phyloP scores from a whole-genome alignment of 139 green algal genomes.

The Chloropicon primus region DNA sequence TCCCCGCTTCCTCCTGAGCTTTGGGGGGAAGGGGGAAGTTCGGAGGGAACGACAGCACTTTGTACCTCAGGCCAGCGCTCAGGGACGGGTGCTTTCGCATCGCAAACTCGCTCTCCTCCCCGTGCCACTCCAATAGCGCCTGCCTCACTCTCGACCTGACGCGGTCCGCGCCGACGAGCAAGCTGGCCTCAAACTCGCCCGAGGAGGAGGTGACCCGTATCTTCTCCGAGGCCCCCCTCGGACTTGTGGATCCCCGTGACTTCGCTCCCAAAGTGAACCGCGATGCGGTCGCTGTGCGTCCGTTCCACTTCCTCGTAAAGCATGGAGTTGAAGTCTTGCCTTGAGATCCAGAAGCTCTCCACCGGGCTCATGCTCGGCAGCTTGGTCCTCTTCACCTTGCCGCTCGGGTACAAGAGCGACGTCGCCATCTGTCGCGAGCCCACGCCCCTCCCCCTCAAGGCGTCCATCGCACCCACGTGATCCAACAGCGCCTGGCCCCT shows the following conservation, averaged over 20 bases:
- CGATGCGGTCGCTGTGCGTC: background rate
- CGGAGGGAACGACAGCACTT: constrained; percentile 1
- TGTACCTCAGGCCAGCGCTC: constrained; percentile 6
- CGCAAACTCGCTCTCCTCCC: background rate
- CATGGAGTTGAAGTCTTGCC: background rate
- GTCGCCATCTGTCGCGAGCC: background rate
- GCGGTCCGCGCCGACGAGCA: constrained; percentile 2
- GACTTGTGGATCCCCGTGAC: background rate
- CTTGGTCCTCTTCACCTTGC: background rate
- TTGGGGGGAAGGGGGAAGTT: constrained; percentile 2
- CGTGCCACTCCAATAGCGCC: background rate
- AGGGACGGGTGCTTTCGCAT: background rate
- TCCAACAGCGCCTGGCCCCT: background rate
- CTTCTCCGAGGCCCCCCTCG: background rate
- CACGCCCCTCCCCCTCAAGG: background rate
- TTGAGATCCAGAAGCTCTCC: background rate
- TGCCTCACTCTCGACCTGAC: background rate
- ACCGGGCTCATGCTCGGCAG: background rate
- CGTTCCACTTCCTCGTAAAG: background rate
- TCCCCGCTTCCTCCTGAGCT: no score
- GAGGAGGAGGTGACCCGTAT: background rate
- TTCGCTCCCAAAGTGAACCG: background rate
- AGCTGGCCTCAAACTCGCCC: background rate
- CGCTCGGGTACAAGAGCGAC: background rate
- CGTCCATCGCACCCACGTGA: background rate